These are phyloP conservation scores for Pseudogymnoascus sp. DNA, from an alignment of 2,329 filamentous ascomycete species.

Conservation along the genomic window DNA sequence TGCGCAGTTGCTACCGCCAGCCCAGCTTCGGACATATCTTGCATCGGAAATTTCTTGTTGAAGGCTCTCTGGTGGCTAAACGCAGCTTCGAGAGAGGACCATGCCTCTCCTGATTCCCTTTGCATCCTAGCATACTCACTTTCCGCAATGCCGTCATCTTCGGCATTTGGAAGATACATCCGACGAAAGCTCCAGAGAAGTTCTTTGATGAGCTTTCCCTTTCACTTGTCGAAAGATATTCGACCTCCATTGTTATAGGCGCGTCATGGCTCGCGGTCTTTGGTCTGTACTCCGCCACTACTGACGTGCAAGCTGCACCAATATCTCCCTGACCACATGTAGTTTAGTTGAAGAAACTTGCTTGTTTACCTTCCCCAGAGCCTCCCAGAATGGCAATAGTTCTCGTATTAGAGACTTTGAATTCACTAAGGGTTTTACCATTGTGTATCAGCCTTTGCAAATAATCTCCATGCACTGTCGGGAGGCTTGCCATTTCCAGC, in stretches of 20 bases:
- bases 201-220: slow-evolving; percentile 26
- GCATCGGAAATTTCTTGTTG: no score
- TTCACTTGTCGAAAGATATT: slow-evolving; percentile 26
- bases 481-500: not conserved
- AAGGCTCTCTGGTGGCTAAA: no score
- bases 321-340: no score
- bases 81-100: slow-evolving; percentile 33
- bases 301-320: slow-evolving; percentile 30
- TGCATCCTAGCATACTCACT: slow-evolving; percentile 24
- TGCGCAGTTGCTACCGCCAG: slow-evolving; percentile 21
- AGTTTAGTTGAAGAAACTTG: no score
- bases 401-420: not conserved
- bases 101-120: slow-evolving; percentile 33
- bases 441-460: not conserved
- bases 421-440: not conserved
- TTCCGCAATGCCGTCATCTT: slow-evolving; percentile 18
- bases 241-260: slow-evolving; percentile 28
- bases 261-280: slow-evolving; percentile 20
- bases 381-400: slow-evolving; percentile 3
- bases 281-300: slow-evolving; percentile 31
- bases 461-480: not conserved
- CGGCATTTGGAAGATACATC: slow-evolving; percentile 22
- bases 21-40: slow-evolving; percentile 26
- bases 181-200: slow-evolving; percentile 30
- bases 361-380: slow-evolving; percentile 21